Percentiles rank a stretch among this genome's conserved stretches.
These are phyloP conservation scores for Rhododendron ovatum DNA, from an alignment of 148 eudicot species.

Conservation along the genomic window DNA sequence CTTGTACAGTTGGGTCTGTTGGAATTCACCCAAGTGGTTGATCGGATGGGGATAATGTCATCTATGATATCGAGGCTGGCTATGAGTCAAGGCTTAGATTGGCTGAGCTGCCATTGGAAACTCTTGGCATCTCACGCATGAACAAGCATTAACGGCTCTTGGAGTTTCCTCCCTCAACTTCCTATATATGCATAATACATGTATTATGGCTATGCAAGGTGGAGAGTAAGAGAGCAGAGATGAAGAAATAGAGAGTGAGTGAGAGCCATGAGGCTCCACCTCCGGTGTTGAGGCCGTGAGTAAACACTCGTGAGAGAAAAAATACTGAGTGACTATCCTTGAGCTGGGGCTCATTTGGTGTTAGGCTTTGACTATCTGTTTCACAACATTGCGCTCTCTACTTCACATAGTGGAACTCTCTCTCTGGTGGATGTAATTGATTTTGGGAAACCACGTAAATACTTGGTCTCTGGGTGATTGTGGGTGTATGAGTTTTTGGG, in stretches of 20 bases:
- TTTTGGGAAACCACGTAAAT: not conserved
- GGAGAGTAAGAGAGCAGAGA: not conserved
- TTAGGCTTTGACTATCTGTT: not conserved
- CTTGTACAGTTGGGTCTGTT: not conserved
- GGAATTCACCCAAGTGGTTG: not conserved
- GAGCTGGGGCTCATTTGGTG: not conserved
- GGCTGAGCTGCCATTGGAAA: not conserved
- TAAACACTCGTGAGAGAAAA: not conserved
- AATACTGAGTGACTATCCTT: not conserved
- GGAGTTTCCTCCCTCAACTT: not conserved
- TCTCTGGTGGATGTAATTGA: not conserved
- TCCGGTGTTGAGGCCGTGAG: not conserved
- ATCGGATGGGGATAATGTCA: not conserved
- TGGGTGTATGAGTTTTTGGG: not conserved
- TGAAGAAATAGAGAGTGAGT: not conserved
- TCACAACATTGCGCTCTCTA: not conserved
- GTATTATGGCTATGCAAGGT: not conserved
- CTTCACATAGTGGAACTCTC: not conserved
- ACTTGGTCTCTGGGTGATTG: not conserved
- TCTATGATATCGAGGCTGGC: not conserved
- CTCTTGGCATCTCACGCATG: not conserved
- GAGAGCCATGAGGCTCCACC: not conserved
- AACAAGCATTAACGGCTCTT: not conserved
- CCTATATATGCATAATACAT: not conserved
- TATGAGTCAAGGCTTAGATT: not conserved